Evolutionary conservation across 805 yeast species (phyloP), one percentile per base, ranked within the genome.

Genomic region (Monosporozyma servazzii): DNA sequence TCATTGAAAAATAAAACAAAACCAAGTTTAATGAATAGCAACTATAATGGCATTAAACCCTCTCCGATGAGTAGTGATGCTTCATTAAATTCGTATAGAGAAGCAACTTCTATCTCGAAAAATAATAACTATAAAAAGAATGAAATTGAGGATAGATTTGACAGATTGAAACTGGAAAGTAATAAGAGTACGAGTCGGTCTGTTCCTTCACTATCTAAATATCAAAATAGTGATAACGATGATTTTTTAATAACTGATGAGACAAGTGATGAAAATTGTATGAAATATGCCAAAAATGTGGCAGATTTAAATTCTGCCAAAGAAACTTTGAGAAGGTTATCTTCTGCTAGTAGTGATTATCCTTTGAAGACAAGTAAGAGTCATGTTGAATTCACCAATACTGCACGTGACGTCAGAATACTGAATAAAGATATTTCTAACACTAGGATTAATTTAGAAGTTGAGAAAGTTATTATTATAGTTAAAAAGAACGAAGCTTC

Each of bases 401-500:
- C 91, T 9, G 93, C 90, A 6, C 85, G 85, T 62, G 89, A 89
- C 2, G 89, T 86, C 10, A 73, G 93, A 48, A 76, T 82, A 73
- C 71, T 86, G 52, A 84, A 86, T n/a, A 81, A 81, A 54, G 82
- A 82, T 65, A 67, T 85, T 43, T 75, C 82, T 48, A 78, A 79
- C 58, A 86, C 88, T 7, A 82, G 86, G 2, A 79, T 87, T 40
- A 80, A 80, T 58, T 65, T 87, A 27, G 82, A 83, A 51, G 79
- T 85, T 10, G 75, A 77, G 45, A 78, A 84, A n/a, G 79, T 88
- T 18, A 75, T 88, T 77, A 77, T 88, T 4, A 86, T 88, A 17
- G 87, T 95, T 18, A 88, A 88, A 64, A 91, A 46, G 7, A 75
- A 91, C 51, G 96, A 88, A 63, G 82, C 84, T 61, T 81, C 88